These are phyloP conservation scores for Zygoascus biomembranicola DNA, from an alignment of 805 yeast genomes.

Conservation along the genomic window DNA sequence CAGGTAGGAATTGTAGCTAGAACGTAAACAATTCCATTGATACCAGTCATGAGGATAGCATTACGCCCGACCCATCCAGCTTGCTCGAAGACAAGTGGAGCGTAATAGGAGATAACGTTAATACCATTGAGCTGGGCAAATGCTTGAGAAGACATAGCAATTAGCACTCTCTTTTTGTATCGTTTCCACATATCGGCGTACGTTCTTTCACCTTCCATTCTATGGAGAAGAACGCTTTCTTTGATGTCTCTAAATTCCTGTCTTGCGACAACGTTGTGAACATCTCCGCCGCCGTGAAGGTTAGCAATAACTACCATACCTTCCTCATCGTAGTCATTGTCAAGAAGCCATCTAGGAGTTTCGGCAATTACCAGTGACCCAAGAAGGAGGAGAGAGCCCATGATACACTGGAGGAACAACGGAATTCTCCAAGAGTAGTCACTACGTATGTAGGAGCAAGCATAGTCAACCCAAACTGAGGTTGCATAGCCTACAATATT, in stretches of 20 bases:
- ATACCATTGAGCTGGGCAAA: conserved; percentile 93
- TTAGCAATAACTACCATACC: conserved; percentile 82
- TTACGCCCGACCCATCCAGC: conserved; percentile 91
- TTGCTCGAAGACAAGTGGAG: conserved; percentile 87
- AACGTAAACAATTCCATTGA: conserved; percentile 54
- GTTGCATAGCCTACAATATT: conserved; percentile 73
- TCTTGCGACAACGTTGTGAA: conserved; percentile 58
- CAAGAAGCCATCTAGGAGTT: conserved; percentile 84
- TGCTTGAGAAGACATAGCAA: conserved; percentile 85
- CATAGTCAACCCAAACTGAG: conserved; percentile 83
- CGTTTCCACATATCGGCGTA: conserved; percentile 68
- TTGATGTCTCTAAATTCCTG: conserved; percentile 74
- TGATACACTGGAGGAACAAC: conserved; percentile 61
- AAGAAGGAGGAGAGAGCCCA: conserved; percentile 56
- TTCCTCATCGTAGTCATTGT: conserved; percentile 68
- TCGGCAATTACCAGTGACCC: conserved; percentile 81
- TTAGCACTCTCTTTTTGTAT: conserved; percentile 68
- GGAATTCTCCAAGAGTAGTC: conserved; percentile 74
- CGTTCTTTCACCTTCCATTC: conserved; percentile 73
- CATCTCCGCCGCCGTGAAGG: conserved; percentile 70
- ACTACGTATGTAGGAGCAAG: conserved; percentile 55
- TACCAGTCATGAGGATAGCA: conserved; percentile 87
- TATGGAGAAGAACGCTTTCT: conserved; percentile 64
- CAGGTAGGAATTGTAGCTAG: conserved; percentile 78
- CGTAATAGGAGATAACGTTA: conserved; percentile 86